Base-by-base conservation (phyloP, 2,329 filamentous ascomycete genomes). In the Didymella pomorum region DNA sequence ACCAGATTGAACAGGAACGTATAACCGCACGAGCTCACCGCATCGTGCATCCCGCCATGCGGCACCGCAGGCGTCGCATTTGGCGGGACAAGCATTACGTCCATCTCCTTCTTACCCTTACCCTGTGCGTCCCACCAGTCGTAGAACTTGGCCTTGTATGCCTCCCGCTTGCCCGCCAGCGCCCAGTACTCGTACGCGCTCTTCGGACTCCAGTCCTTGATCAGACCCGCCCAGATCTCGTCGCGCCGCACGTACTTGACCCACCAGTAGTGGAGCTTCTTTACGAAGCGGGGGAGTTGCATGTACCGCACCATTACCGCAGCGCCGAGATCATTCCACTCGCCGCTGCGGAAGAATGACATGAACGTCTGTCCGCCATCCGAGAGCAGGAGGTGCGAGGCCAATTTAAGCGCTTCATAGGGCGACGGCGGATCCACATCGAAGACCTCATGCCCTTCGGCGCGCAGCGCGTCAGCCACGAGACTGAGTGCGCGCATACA, bases 1-100 rank as follows among this genome's bases (percentile, higher is more conserved):
- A 91, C 89, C 70, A 97, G 65, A 69, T 97, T 97, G 80, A 95
- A 98, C 55, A 97, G 78, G 74, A 97, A 97, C 0, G 93, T 97
- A 72, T 98, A 97, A 1, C 92, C 93, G 70, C 93, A 97, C 65
- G 89, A 92, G 62, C 89, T 90, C 43, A 95, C 87, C 2, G 92
- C 92, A 68, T 94, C 88, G 65, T 87, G 86, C 92, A 97, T 97
- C 0, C 87, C 93, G 45, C 88, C 86, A 73, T 96, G 93, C 0
- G 93, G 93, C 3, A 96, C 86, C 0, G 93, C 93, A 1, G 93
- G 93, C 0, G 92, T 96, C 0, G 93, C 92, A 74, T 97, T 97
- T 0, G 89, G 92, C n/a, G 91, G 90, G 10, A 90, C 87, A 31
- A 97, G 78, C 65, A 97, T 83, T 64, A 93, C 88, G 76, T 97